Evolutionary conservation across 306 rosid genomes (phyloP).

Genomic region (Fagus sylvatica): DNA sequence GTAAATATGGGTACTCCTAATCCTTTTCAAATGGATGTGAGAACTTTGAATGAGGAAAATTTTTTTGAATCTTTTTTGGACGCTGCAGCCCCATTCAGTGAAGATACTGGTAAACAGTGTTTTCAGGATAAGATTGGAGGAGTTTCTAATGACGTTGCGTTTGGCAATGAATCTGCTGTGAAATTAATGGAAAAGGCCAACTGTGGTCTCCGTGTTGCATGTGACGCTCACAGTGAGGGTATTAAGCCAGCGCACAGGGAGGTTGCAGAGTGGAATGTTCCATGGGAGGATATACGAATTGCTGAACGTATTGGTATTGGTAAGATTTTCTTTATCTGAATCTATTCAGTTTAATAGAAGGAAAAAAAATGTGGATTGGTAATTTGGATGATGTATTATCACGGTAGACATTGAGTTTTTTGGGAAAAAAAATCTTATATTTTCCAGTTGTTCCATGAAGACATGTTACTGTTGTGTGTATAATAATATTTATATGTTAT

Average conservation of each 20-base stretch:
- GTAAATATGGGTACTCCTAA: slow-evolving; percentile 27
- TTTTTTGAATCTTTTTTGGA: slow-evolving; percentile 23
- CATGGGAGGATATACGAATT: slow-evolving; percentile 92
- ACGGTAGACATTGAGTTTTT: not conserved
- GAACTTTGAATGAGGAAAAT: slow-evolving; percentile 37
- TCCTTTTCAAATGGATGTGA: slow-evolving; percentile 26
- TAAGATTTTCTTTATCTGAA: slow-evolving; percentile 35
- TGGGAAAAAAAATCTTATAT: not conserved
- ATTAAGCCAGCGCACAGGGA: slow-evolving; percentile 61
- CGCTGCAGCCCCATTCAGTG: slow-evolving; percentile 29
- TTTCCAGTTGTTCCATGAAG: not conserved
- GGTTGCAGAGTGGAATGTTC: slow-evolving; percentile 81
- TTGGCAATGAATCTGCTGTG: slow-evolving; percentile 36
- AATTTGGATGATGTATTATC: not conserved
- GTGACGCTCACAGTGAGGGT: slow-evolving; percentile 48
- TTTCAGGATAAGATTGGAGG: slow-evolving; percentile 36
- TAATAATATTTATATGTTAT: not conserved
- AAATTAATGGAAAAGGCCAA: slow-evolving; percentile 30
- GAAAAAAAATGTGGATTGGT: not conserved
- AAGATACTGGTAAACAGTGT: slow-evolving; percentile 31
- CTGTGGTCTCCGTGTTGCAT: slow-evolving; percentile 31
- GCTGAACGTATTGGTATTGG: slow-evolving; percentile 99
- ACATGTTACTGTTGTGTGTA: not conserved
- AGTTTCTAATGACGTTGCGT: slow-evolving; percentile 27
- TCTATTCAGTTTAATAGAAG: slow-evolving; percentile 8